phyloP scores from a whole-genome alignment of 495 filamentous ascomycete species.

The Podospora pseudocomata region DNA sequence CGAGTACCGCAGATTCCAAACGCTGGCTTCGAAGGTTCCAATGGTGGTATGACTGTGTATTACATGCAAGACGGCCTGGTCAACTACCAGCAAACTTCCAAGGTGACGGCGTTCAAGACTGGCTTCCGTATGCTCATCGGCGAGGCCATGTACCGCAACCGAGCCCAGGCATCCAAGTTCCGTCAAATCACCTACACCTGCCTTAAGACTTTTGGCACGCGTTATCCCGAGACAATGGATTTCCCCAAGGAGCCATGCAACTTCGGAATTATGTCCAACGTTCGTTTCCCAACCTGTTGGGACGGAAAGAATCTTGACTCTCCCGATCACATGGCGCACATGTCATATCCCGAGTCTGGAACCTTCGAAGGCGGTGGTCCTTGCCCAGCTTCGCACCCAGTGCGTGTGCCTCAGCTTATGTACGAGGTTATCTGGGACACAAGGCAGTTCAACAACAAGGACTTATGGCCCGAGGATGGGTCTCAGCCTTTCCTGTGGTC shows the following conservation, averaged over 20 bases:
- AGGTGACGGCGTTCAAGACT: conserved; percentile 45
- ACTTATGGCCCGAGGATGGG: conserved; percentile 41
- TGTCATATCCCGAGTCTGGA: conserved; percentile 36
- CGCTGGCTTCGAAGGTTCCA: conserved; percentile 18
- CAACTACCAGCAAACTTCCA: conserved; percentile 31
- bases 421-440: conserved; percentile 45
- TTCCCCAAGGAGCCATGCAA: conserved; percentile 35
- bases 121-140: conserved; percentile 78
- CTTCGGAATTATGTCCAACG: conserved; percentile 41
- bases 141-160: conserved; percentile 43
- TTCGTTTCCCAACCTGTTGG: conserved; percentile 37
- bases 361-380: conserved; percentile 32
- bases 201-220: conserved; percentile 31
- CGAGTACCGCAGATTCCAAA: conserved; percentile 33
- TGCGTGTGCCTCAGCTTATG: conserved; percentile 38
- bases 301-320: conserved; percentile 33
- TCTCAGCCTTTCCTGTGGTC: conserved; percentile 48
- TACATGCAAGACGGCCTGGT: conserved; percentile 30
- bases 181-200: conserved; percentile 43
- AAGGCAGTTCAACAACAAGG: conserved; percentile 34
- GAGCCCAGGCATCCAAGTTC: conserved; percentile 33
- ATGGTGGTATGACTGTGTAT: conserved; percentile 42
- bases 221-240: conserved; percentile 32
- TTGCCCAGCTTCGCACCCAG: conserved; percentile 36
- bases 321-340: conserved; percentile 40